phyloP scores from a whole-genome alignment of 345 rosid species.

The Populus ilicifolia region DNA sequence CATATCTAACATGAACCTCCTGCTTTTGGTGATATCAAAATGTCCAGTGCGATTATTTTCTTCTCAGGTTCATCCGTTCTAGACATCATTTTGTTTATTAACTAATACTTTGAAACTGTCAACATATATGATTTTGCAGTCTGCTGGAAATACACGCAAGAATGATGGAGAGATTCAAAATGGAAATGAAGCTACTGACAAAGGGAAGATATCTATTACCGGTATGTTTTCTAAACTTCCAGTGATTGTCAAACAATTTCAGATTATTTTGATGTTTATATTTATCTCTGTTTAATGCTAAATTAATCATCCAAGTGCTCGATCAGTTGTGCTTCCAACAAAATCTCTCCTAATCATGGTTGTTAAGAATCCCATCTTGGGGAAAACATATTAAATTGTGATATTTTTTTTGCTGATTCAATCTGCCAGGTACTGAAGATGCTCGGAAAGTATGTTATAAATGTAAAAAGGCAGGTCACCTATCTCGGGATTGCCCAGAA shows the following conservation, averaged over 20 bases:
- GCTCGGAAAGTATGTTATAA: conserved; percentile 81
- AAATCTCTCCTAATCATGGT: no score
- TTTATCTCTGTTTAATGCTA: neutral
- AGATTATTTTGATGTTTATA: neutral
- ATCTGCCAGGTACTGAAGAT: conserved; percentile 54
- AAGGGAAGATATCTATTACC: conserved; percentile 40
- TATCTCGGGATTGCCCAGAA: conserved; percentile 80
- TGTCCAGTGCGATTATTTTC: neutral
- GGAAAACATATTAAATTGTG: neutral
- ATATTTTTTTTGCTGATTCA: neutral
- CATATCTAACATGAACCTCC: neutral
- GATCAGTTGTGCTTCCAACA: neutral
- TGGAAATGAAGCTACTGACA: conserved; percentile 24
- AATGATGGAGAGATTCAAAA: conserved; percentile 42
- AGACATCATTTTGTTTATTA: neutral
- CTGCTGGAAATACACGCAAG: conserved; percentile 73
- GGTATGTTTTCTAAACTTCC: conserved; percentile 32
- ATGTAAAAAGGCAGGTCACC: conserved; percentile 85
- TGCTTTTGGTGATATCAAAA: neutral
- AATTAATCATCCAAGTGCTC: neutral
- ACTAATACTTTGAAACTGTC: neutral
- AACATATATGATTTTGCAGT: conserved; percentile 42
- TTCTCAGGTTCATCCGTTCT: neutral
- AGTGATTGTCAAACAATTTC: neutral
- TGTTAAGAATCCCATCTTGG: neutral